Evolutionary conservation across 371 early-diverging fungal species (phyloP).

Genomic region (Apophysomyces ossiformis): DNA sequence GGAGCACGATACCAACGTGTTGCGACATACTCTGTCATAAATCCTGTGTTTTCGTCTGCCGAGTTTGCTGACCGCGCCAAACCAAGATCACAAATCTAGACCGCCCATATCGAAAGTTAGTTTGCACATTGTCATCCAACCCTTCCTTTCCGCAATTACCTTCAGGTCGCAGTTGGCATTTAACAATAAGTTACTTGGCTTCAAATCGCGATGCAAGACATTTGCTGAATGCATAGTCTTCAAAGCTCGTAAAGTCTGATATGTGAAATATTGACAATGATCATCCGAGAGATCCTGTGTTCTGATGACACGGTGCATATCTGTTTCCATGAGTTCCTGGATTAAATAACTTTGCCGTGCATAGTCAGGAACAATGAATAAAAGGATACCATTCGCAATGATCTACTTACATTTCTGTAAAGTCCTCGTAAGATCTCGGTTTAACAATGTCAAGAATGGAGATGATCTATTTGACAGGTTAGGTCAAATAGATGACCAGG

Average conservation of each 20-base stretch:
- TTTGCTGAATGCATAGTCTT: conserved; percentile 98
- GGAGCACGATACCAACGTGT: conserved; percentile 99
- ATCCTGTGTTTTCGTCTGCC: conserved; percentile 85
- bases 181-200: conserved; percentile 94
- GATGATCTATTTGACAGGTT: conserved; percentile 68
- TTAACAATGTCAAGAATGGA: conserved; percentile 90
- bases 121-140: background rate
- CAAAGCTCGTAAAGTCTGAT: conserved; percentile 94
- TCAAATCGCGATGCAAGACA: conserved; percentile 97
- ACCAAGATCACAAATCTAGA: conserved; percentile 92
- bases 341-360: conserved; percentile 54
- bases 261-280: conserved; percentile 98
- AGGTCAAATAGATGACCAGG: conserved; percentile 5
- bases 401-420: conserved; percentile 82
- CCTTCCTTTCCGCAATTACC: conserved; percentile 41
- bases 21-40: conserved; percentile 97
- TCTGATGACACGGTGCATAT: conserved; percentile 97
- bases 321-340: conserved; percentile 95
- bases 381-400: background rate
- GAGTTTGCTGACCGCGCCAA: conserved; percentile 91
- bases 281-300: conserved; percentile 98
- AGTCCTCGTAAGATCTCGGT: conserved; percentile 72
- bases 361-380: conserved; percentile 4
- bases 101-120: background rate
- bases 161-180: conserved; percentile 98